A percentile compares a stretch with the other conserved stretches of the same genome.
Evolutionary conservation across 2,329 filamentous ascomycete genomes (phyloP).

Genomic region (Chrysoporthe cubensis): DNA sequence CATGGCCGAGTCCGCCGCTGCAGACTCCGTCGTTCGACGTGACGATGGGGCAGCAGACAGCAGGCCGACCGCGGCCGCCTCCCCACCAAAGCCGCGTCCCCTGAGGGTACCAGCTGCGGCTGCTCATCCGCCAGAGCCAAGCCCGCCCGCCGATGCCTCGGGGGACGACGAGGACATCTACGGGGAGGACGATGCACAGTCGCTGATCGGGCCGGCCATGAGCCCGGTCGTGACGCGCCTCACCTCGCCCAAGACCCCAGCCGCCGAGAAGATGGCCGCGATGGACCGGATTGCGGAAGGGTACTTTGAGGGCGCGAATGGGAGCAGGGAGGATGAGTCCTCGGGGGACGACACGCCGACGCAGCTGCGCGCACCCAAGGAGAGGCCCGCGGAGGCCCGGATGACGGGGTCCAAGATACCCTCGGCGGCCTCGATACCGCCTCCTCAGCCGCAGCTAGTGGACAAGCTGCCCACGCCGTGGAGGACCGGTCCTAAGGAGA

Average conservation of each 20-base stretch:
- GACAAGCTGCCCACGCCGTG: slow-evolving; percentile 41
- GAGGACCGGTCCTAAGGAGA: slow-evolving; percentile 46
- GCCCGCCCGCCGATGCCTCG: slow-evolving; percentile 27
- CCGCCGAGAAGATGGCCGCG: slow-evolving; percentile 60
- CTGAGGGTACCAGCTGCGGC: slow-evolving; percentile 8
- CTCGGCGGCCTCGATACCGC: slow-evolving; percentile 14
- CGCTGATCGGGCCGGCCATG: slow-evolving; percentile 62
- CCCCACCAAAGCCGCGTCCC: slow-evolving; percentile 9
- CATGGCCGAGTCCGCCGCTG: slow-evolving; percentile 5
- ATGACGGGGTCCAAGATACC: slow-evolving; percentile 10
- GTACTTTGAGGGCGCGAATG: slow-evolving; percentile 38
- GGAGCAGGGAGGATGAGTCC: slow-evolving; percentile 21
- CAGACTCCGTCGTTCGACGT: not conserved
- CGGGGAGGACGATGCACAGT: slow-evolving; percentile 61
- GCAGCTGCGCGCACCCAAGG: not conserved
- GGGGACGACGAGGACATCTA: slow-evolving; percentile 44
- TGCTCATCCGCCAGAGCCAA: slow-evolving; percentile 13
- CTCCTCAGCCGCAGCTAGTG: slow-evolving; percentile 28
- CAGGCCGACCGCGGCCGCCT: not conserved
- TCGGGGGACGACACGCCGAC: slow-evolving; percentile 22
- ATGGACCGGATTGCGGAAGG: slow-evolving; percentile 49
- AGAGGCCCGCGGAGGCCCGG: not conserved
- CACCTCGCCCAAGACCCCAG: slow-evolving; percentile 58
- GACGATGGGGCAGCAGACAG: not conserved
- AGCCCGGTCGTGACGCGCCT: slow-evolving; percentile 60